These are phyloP conservation scores for Colletotrichum eleusines DNA, from an alignment of 2,329 filamentous ascomycete genomes.

Conservation along the genomic window DNA sequence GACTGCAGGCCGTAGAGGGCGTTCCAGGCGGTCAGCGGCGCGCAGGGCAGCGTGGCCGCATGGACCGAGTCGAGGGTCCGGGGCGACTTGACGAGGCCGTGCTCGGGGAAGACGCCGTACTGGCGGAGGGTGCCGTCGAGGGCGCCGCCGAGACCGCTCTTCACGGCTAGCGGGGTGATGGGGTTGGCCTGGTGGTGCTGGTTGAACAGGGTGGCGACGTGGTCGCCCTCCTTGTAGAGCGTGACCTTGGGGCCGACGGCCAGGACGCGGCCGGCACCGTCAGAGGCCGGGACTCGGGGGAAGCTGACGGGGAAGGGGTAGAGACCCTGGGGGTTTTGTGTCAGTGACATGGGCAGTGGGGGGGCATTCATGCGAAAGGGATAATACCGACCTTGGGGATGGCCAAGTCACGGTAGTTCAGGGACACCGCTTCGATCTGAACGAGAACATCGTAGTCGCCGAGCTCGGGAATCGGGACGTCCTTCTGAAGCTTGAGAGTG, in stretches of 20 bases:
- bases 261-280: slow-evolving; percentile 66
- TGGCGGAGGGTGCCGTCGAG: slow-evolving; percentile 77
- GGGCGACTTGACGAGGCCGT: slow-evolving; percentile 74
- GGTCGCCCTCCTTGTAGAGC: slow-evolving; percentile 64
- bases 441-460: slow-evolving; percentile 81
- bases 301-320: slow-evolving; percentile 59
- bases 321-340: slow-evolving; percentile 51
- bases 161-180: slow-evolving; percentile 49
- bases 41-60: slow-evolving; percentile 69
- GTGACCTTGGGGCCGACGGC: slow-evolving; percentile 63
- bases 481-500: slow-evolving; percentile 66
- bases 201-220: slow-evolving; percentile 72
- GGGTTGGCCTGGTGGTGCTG: slow-evolving; percentile 63
- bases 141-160: slow-evolving; percentile 74
- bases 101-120: slow-evolving; percentile 76
- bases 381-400: slow-evolving; percentile 54
- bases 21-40: slow-evolving; percentile 75
- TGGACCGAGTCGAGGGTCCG: slow-evolving; percentile 64
- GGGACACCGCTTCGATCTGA: slow-evolving; percentile 66
- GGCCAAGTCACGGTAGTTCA: slow-evolving; percentile 68
- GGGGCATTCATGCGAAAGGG: neutral
- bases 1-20: slow-evolving; percentile 69
- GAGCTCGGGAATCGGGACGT: slow-evolving; percentile 67
- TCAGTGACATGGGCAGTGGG: slow-evolving; percentile 16
- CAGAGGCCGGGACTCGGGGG: slow-evolving; percentile 63